Evolutionary conservation across 345 rosid genomes (phyloP).

Genomic region (Moricandia moricandioides): DNA sequence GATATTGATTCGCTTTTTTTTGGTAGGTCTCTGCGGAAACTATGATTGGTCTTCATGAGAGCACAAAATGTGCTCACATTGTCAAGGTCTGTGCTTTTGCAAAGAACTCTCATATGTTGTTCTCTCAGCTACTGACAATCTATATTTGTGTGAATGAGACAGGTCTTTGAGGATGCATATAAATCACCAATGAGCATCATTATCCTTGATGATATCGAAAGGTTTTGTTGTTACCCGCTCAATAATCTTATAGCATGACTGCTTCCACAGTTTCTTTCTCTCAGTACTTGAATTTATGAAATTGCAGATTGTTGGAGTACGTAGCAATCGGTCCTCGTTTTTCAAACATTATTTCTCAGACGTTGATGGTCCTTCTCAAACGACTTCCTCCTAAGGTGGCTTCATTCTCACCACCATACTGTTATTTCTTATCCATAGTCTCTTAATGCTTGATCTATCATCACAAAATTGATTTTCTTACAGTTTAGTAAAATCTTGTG

Average conservation of each 20-base stretch:
- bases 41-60: slow-evolving; percentile 95
- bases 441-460: not conserved
- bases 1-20: slow-evolving; percentile 17
- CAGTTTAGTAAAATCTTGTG: not conserved
- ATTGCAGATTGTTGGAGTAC: slow-evolving; percentile 84
- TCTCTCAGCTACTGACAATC: not conserved
- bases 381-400: slow-evolving; percentile 93
- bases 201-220: slow-evolving; percentile 95
- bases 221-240: slow-evolving; percentile 46
- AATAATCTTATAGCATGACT: not conserved
- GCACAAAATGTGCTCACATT: slow-evolving; percentile 93
- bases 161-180: slow-evolving; percentile 99
- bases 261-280: slow-evolving; percentile 4
- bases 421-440: not conserved
- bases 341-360: slow-evolving; percentile 86
- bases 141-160: slow-evolving; percentile 20
- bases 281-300: slow-evolving; percentile 5
- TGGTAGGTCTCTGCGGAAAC: slow-evolving; percentile 86
- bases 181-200: slow-evolving; percentile 95
- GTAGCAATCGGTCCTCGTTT: slow-evolving; percentile 96
- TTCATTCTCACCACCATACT: not conserved
- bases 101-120: not conserved
- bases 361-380: slow-evolving; percentile 86
- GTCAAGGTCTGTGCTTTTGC: slow-evolving; percentile 64
- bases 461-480: not conserved